Conservation (phyloP, 352 stramenopile genomes). For the Globisporangium polare region DNA sequence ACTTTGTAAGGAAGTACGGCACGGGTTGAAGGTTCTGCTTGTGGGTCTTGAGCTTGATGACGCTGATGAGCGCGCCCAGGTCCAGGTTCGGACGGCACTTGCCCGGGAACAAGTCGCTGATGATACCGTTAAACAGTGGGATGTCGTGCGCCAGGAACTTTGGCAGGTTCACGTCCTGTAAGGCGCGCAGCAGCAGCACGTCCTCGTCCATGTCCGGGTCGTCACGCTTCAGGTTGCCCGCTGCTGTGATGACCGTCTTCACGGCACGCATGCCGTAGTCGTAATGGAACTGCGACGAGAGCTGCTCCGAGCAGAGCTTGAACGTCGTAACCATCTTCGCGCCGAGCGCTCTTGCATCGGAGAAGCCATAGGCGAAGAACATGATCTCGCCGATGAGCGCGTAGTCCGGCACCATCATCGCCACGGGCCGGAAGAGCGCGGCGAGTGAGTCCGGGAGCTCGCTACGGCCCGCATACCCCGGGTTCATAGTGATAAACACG, state of each 20-base stretch:
- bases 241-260: constrained; percentile 87
- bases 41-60: constrained; percentile 88
- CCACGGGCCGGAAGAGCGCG: constrained; percentile 82
- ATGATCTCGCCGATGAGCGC: constrained; percentile 89
- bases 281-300: constrained; percentile 89
- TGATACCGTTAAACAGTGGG: constrained; percentile 94
- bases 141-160: constrained; percentile 96
- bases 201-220: constrained; percentile 93
- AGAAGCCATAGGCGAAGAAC: constrained; percentile 88
- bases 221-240: constrained; percentile 88
- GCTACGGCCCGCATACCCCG: constrained; percentile 81
- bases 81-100: constrained; percentile 88
- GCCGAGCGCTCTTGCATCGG: constrained; percentile 42
- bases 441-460: constrained; percentile 86
- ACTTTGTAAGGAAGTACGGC: constrained; percentile 93
- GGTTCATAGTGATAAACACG: constrained; percentile 92
- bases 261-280: constrained; percentile 91
- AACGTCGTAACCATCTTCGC: constrained; percentile 89
- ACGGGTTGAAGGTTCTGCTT: constrained; percentile 83
- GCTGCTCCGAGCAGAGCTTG: constrained; percentile 87
- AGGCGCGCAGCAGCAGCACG: constrained; percentile 88
- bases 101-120: constrained; percentile 93
- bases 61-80: constrained; percentile 78
- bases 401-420: constrained; percentile 92
- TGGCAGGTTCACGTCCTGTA: constrained; percentile 95